These are phyloP conservation scores for Brasenia schreberi DNA, from an alignment of 164 flowering plant genomes.

Conservation along the genomic window DNA sequence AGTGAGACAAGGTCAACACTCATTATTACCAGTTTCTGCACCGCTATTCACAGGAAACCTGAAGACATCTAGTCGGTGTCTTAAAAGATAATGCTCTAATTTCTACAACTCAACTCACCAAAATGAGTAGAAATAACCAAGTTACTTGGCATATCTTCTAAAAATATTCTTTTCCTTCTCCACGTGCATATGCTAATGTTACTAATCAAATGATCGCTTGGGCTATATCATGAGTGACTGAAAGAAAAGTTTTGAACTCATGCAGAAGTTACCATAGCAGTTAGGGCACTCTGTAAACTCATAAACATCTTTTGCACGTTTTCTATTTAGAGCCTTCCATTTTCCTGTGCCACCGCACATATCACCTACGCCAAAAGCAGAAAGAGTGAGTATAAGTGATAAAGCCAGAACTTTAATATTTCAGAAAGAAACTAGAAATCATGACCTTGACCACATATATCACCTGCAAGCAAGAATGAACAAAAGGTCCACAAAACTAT, in stretches of 20 bases:
- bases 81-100: too few relatives aligned
- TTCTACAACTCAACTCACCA: too few relatives aligned
- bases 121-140: neutral
- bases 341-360: constrained; percentile 99
- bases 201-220: too few relatives aligned
- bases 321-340: constrained; percentile 97
- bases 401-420: neutral
- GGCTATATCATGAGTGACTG: too few relatives aligned
- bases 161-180: neutral
- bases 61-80: too few relatives aligned
- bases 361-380: constrained; percentile 66
- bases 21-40: too few relatives aligned
- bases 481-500: neutral
- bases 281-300: constrained; percentile 96
- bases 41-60: too few relatives aligned
- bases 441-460: neutral
- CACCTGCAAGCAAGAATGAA: neutral
- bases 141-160: neutral
- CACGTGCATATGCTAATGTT: neutral
- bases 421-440: neutral
- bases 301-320: constrained; percentile 88
- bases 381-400: constrained; percentile 1
- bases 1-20: too few relatives aligned
- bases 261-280: constrained; percentile 62
- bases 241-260: neutral